Percentiles rank a stretch among this genome's conserved stretches.
phyloP scores from a whole-genome alignment of 164 flowering plant species.

The Tinospora cordifolia region DNA sequence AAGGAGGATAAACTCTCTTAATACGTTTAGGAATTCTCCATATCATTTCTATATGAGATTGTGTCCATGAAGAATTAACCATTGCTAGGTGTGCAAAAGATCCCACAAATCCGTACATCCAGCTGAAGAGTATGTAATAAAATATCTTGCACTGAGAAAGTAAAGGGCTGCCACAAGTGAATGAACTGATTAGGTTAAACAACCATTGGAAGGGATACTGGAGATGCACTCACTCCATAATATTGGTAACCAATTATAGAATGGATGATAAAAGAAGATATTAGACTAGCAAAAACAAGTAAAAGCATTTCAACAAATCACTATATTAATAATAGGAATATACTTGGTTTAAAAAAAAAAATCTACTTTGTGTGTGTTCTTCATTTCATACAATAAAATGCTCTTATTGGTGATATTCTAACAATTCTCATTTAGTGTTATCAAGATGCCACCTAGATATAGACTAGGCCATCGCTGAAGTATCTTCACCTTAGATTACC shows the following conservation, averaged over 20 bases:
- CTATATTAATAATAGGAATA: too few relatives aligned
- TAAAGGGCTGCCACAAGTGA: constrained; percentile 45
- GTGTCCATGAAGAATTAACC: constrained; percentile 96
- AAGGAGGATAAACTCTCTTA: constrained; percentile 84
- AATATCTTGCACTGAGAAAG: constrained; percentile 62
- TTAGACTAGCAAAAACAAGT: not conserved
- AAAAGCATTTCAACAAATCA: too few relatives aligned
- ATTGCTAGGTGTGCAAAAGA: constrained; percentile 76
- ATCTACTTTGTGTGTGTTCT: too few relatives aligned
- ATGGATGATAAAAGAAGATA: not conserved
- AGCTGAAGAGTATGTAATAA: constrained; percentile 62
- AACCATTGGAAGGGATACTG: constrained; percentile 5
- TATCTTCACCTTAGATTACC: too few relatives aligned
- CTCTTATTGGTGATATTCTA: too few relatives aligned
- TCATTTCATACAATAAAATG: too few relatives aligned
- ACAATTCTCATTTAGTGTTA: too few relatives aligned
- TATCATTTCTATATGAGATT: constrained; percentile 66
- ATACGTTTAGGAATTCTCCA: constrained; percentile 64
- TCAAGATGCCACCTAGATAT: too few relatives aligned
- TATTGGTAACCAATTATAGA: not conserved
- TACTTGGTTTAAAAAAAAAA: too few relatives aligned
- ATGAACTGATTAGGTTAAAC: constrained; percentile 8
- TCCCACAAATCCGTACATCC: constrained; percentile 86
- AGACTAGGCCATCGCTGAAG: too few relatives aligned
- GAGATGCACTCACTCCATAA: not conserved